Conservation (phyloP, 257 asterid species). For the Paraleonurus japonicus region DNA sequence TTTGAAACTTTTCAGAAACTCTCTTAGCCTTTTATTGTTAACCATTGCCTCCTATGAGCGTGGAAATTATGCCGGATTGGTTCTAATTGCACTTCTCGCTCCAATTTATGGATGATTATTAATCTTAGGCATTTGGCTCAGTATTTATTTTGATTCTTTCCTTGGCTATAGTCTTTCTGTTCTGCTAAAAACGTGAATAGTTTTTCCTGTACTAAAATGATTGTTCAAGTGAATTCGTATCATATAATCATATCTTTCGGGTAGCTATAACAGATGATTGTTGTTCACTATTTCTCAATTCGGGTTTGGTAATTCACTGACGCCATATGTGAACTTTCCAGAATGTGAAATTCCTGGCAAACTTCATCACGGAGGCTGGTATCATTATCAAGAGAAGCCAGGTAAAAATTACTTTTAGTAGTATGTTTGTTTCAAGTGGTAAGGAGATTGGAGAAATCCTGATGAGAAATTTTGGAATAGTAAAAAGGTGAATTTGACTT, state of each 20-base stretch:
- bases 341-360: constrained; percentile 91
- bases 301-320: neutral
- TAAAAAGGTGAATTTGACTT: too few species aligned
- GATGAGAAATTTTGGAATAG: too few species aligned
- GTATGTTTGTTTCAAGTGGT: too few species aligned
- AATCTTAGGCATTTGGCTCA: neutral
- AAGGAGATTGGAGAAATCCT: too few species aligned
- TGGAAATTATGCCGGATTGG: too few species aligned
- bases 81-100: too few species aligned
- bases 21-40: neutral
- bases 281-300: neutral
- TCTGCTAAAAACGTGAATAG: neutral
- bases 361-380: constrained; percentile 87
- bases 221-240: neutral
- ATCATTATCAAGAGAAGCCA: constrained; percentile 79
- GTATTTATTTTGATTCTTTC: neutral
- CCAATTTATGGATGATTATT: too few species aligned
- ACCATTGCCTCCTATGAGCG: too few species aligned
- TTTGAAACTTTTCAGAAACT: neutral
- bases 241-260: neutral
- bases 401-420: constrained; percentile 36
- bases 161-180: neutral
- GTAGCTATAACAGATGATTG: neutral
- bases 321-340: constrained; percentile 26
- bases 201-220: neutral